Evolutionary conservation across 1,284 basidiomycete genomes (phyloP), one percentile per base, ranked within the genome.

Genomic region (Cryptococcus sp.): DNA sequence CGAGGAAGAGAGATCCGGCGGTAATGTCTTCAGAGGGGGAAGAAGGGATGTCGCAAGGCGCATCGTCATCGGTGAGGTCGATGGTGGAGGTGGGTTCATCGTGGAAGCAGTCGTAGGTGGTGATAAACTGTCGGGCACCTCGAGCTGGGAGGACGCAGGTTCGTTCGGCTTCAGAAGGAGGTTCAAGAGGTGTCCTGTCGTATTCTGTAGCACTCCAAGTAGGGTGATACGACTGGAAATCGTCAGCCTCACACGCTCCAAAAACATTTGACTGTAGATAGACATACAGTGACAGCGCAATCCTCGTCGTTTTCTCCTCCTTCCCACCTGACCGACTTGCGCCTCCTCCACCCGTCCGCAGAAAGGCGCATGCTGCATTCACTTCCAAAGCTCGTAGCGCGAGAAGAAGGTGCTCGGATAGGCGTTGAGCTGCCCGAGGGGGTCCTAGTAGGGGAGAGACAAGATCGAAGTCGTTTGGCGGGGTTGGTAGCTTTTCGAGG

Each of bases 171-270:
- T 64, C 61, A 2, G 66, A 65, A 6, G 74, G 74, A 1, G 72
- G 72, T 24, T 68, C 72, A n/a, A 75, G 64, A 0, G 74, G 72
- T 1, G 72, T 67, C 7, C 74, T 69, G 52, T 75, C 74, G 53
- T 75, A 75, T 41, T 74, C 74, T 18, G 58, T 49, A 4, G 65
- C 59, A 19, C 71, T 71, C 47, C 65, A 75, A 1, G 73, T 75
- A 33, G 63, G 53, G 50, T 68, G 63, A 45, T 65, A 66, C 7
- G 66, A 64, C 72, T 72, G 21, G 18, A 47, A 18, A 31, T 31
- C n/a, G n/a, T n/a, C n/a, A n/a, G n/a, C n/a, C n/a, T n/a, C n/a
- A n/a, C n/a, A n/a, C n/a, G n/a, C n/a, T n/a, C n/a, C n/a, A n/a
- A n/a, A n/a, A n/a, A n/a, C n/a, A n/a, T n/a, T n/a, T n/a, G n/a